A percentile compares a stretch with the other conserved stretches of the same genome.
phyloP scores from a whole-genome alignment of 2,329 filamentous ascomycete species.

The Colletotrichum costaricense region DNA sequence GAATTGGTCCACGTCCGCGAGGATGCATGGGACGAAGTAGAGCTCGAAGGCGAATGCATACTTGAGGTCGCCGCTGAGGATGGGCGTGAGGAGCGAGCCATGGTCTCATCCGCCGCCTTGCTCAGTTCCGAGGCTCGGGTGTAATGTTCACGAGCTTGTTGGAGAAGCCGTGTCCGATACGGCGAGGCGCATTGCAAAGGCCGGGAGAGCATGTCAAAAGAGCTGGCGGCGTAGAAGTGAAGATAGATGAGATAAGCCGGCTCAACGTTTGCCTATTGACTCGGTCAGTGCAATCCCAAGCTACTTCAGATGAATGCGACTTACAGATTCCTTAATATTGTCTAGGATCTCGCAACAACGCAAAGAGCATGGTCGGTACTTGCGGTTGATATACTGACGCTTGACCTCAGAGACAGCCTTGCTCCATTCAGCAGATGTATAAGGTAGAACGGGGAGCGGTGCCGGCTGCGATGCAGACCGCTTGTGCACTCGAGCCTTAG shows the following conservation, averaged over 20 bases:
- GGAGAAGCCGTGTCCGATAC: constrained; percentile 59
- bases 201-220: constrained; percentile 67
- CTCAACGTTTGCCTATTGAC: constrained; percentile 53
- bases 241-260: constrained; percentile 68
- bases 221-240: constrained; percentile 71
- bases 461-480: constrained; percentile 38
- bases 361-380: constrained; percentile 64
- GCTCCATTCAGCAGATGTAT: constrained; percentile 62
- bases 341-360: constrained; percentile 65
- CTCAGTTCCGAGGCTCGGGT: constrained; percentile 60
- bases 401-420: constrained; percentile 64
- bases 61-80: constrained; percentile 51
- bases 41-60: constrained; percentile 59
- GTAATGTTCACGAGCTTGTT: constrained; percentile 65
- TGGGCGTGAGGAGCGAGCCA: constrained; percentile 52
- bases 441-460: constrained; percentile 49
- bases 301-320: constrained; percentile 35
- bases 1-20: constrained; percentile 51
- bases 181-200: constrained; percentile 57
- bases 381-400: constrained; percentile 60
- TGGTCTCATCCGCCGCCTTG: constrained; percentile 56
- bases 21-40: constrained; percentile 52
- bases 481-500: constrained; percentile 40
- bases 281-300: constrained; percentile 32
- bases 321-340: constrained; percentile 57